Evolutionary conservation across 495 filamentous ascomycete genomes (phyloP).

Genomic region (Opeltia flavorubescens): DNA sequence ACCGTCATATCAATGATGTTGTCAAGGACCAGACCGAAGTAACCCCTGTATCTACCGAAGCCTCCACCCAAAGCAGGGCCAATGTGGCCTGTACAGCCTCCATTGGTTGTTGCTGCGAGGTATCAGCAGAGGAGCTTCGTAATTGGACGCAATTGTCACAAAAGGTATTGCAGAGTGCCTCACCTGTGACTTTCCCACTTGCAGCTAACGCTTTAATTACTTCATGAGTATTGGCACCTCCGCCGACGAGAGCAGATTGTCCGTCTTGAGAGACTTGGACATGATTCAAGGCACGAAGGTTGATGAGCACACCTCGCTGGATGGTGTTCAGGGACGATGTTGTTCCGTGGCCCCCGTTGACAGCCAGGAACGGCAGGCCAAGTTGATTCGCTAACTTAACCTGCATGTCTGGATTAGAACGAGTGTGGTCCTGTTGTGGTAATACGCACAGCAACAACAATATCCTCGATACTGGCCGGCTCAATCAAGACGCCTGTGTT

Average conservation of each 20-base stretch:
- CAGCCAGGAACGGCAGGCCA: not conserved
- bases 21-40: slow-evolving; percentile 8
- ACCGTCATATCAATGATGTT: slow-evolving; percentile 5
- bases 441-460: not conserved
- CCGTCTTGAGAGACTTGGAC: not conserved
- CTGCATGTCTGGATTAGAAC: not conserved
- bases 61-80: slow-evolving; percentile 6
- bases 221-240: not conserved
- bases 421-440: not conserved
- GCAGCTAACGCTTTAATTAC: not conserved
- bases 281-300: not conserved
- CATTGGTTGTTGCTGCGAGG: not conserved
- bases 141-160: too few species aligned
- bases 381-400: not conserved
- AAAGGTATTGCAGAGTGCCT: too few species aligned
- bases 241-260: not conserved
- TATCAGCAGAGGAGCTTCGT: too few species aligned
- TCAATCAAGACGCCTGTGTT: not conserved
- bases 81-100: not conserved
- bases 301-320: not conserved
- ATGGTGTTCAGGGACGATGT: not conserved
- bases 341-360: not conserved
- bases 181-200: not conserved
- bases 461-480: not conserved
- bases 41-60: slow-evolving; percentile 1